Base-by-base conservation (phyloP, 164 flowering plant genomes). In the Akebia trifoliata region DNA sequence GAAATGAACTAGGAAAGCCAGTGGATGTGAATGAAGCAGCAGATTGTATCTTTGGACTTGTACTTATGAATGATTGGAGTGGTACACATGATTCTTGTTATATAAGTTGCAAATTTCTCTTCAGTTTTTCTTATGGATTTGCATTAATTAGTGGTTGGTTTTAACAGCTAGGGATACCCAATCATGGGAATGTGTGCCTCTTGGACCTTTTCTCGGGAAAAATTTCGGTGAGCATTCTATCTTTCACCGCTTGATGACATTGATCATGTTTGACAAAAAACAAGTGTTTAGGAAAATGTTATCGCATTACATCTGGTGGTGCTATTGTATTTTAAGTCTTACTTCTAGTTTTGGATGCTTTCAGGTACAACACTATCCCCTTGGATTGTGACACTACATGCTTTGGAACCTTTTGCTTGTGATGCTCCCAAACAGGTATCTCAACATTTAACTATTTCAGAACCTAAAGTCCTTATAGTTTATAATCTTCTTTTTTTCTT, bases 51-150 rank as follows among this genome's bases (percentile, higher is more conserved):
- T 94, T 94, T 82, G 99, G 99, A 51, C 80, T 94, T 53, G 89
- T 94, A 4, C 65, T 94, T 64, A 79, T 94, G 97, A 94, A 94
- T 69, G 99, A 94, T 69, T 94, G 99, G 99, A 94, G 99, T 78
- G 99, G 98, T 93, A 82, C 30, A 50, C 10, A 38, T 48, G 11
- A 18, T 42, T 49, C 47, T 37, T n/a, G 1, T 36, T 38, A 35
- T 50, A 30, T 47, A 12, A 18, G 39, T 50, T 65, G 20, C 3
- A 14, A 14, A 8, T 67, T 43, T 17, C 42, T 46, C 4, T 2
- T 35, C 38, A 45, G n/a, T 10, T 62, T 38, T 26, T 2, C 30
- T 53, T 49, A 35, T 40, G 46, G 20, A 29, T 35, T 14, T 35
- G 21, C 28, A 31, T 36, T 71, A 51, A 64, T 14, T 45, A 44